Evolutionary conservation across 1,139 yeast species (phyloP), one percentile per base, ranked within the genome.

Genomic region (Yamadazyma aaseri): DNA sequence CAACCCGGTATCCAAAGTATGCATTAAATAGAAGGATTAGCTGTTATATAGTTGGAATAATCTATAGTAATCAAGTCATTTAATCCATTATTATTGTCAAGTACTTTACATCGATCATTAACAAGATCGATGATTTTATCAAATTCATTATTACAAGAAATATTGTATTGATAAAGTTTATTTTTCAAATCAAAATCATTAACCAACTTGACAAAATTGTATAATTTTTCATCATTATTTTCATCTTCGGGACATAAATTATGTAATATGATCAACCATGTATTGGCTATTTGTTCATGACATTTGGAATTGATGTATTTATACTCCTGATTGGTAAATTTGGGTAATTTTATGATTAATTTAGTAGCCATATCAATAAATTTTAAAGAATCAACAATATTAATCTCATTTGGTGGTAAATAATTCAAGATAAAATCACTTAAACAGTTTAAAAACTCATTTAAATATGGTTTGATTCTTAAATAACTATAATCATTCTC

Each of bases 401-500:
- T 78, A 12, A 66, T 54, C 52, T 83, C 89, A 38, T 78, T 71
- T 7, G 96, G 96, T 14, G 96, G 95, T 41, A 89, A 67, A 52
- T 83, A 85, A 50, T 77, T 81, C 43, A 85, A 67, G 6, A 87
- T 79, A 54, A 82, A 89, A 58, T 89, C 97, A 26, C 86, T 78
- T 35, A 90, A 63, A 30, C 94, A 81, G 47, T 76, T 73, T 43
- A 87, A 72, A 50, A 90, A 86, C 49, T 86, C 96, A 44, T 79
- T 75, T 40, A 89, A 72, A 38, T 68, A 62, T 2, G 87, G 80
- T 50, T 86, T 82, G 36, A 90, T 84, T 39, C 97, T 71, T 39
- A 86, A 68, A 58, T 82, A 92, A n/a, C 96, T 82, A 55, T 92
- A 92, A 56, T 90, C 97, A 34, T 85, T 79, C 32, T 73, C 69